Percentiles rank a stretch among this genome's conserved stretches.
phyloP scores from a whole-genome alignment of 768 basidiomycete species.

The Cyclocybe cylindracea region DNA sequence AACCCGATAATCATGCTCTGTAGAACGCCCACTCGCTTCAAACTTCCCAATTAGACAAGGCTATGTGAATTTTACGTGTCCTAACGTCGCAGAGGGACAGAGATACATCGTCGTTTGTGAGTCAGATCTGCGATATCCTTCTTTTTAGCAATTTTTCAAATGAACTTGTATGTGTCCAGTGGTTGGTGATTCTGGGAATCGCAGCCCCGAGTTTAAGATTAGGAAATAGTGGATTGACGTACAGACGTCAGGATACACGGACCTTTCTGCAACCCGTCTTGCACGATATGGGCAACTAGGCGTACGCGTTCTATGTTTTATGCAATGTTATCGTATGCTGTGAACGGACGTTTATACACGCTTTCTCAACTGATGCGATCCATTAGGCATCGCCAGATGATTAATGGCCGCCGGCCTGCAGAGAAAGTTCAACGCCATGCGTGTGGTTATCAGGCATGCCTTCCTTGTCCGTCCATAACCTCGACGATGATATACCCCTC shows the following conservation, averaged over 20 bases:
- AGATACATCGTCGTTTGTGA: slow-evolving; percentile 55
- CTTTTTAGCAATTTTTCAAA: not conserved
- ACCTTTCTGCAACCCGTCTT: not conserved
- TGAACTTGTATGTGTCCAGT: slow-evolving; percentile 30
- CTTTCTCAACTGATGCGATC: not conserved
- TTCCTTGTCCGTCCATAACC: not conserved
- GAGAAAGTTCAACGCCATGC: slow-evolving; percentile 2
- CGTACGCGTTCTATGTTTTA: not conserved
- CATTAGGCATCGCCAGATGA: not conserved
- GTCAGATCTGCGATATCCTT: slow-evolving; percentile 21
- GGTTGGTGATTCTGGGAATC: slow-evolving; percentile 61
- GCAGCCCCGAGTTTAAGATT: slow-evolving; percentile 50
- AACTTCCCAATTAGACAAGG: slow-evolving; percentile 48
- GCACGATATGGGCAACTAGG: not conserved
- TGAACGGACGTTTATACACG: no score
- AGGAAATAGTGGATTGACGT: slow-evolving; percentile 8
- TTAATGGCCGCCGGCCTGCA: slow-evolving; percentile 9
- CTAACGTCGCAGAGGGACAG: slow-evolving; percentile 31
- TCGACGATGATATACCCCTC: not conserved
- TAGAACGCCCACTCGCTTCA: slow-evolving; percentile 52
- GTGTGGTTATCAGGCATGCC: slow-evolving; percentile 4
- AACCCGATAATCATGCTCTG: slow-evolving; percentile 5
- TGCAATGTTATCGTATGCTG: no score
- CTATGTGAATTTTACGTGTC: slow-evolving; percentile 41
- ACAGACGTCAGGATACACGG: no score